phyloP scores from a whole-genome alignment of 352 stramenopile species.

The Paralagenidium karlingii region DNA sequence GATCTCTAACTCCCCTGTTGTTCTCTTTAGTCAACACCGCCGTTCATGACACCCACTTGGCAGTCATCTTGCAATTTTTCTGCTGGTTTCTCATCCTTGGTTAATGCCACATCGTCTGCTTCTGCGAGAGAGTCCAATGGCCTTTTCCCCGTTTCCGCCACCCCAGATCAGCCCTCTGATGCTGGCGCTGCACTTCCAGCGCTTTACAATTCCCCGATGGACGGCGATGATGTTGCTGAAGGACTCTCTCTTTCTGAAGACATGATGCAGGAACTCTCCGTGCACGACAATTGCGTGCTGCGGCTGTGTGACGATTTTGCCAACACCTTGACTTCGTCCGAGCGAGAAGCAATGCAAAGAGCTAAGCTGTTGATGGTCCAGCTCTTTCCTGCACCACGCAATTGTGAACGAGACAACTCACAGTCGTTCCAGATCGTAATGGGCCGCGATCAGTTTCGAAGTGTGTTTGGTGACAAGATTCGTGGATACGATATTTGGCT shows the following conservation, averaged over 20 bases:
- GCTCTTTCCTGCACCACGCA: slow-evolving; percentile 11
- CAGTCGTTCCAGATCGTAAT: slow-evolving; percentile 19
- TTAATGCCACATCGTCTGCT: too few relatives aligned
- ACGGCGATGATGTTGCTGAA: slow-evolving; percentile 27
- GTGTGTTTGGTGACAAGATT: slow-evolving; percentile 60
- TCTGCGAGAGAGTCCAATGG: too few relatives aligned
- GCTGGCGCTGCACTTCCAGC: slow-evolving; percentile 26
- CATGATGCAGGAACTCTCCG: slow-evolving; percentile 47
- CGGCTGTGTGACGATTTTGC: slow-evolving; percentile 25
- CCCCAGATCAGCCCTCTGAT: too few relatives aligned
- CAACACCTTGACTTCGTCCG: slow-evolving; percentile 20
- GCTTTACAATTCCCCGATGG: too few relatives aligned
- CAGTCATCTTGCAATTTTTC: too few relatives aligned
- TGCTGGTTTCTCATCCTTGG: too few relatives aligned
- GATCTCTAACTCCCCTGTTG: too few relatives aligned
- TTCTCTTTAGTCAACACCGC: too few relatives aligned
- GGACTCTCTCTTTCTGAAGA: slow-evolving; percentile 56
- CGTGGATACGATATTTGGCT: slow-evolving; percentile 30
- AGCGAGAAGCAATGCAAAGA: slow-evolving; percentile 28
- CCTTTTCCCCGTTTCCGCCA: too few relatives aligned
- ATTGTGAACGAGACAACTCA: too few relatives aligned
- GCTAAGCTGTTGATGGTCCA: slow-evolving; percentile 30
- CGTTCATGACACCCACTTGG: too few relatives aligned
- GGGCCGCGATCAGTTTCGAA: slow-evolving; percentile 40
- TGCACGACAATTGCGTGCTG: slow-evolving; percentile 35